Conservation (phyloP, 495 filamentous ascomycete genomes). For the Neurospora sp. region DNA sequence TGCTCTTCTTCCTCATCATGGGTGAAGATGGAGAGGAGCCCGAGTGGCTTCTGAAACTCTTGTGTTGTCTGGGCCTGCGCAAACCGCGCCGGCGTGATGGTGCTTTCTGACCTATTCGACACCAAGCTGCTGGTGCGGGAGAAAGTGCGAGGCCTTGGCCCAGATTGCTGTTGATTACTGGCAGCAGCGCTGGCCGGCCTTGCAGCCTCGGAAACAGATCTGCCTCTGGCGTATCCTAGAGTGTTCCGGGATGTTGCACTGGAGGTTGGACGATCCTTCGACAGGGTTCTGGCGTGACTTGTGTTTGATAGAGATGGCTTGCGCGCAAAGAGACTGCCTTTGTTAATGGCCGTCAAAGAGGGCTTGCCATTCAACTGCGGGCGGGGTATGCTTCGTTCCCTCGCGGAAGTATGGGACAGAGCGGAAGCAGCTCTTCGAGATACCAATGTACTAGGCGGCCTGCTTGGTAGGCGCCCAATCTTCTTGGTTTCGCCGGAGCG, state of each 20-base stretch:
- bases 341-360: slow-evolving; percentile 5
- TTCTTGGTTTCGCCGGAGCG: slow-evolving; percentile 11
- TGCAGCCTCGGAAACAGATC: slow-evolving; percentile 44
- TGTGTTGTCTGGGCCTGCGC: slow-evolving; percentile 20
- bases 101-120: slow-evolving; percentile 35
- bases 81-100: slow-evolving; percentile 40
- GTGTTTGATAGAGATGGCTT: slow-evolving; percentile 29
- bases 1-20: slow-evolving; percentile 26
- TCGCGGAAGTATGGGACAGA: slow-evolving; percentile 10
- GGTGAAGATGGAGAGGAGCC: slow-evolving; percentile 36
- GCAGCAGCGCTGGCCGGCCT: slow-evolving; percentile 13
- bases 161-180: slow-evolving; percentile 4
- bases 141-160: slow-evolving; percentile 13
- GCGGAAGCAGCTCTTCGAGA: slow-evolving; percentile 31
- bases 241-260: slow-evolving; percentile 62
- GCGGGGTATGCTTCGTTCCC: not conserved
- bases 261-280: slow-evolving; percentile 45
- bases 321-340: slow-evolving; percentile 28
- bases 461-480: slow-evolving; percentile 14
- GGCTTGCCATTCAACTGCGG: not conserved
- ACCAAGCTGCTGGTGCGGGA: slow-evolving; percentile 28
- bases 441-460: slow-evolving; percentile 30
- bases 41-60: slow-evolving; percentile 26
- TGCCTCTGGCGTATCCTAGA: slow-evolving; percentile 70
- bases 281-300: slow-evolving; percentile 30